Percentiles rank a stretch among this genome's conserved stretches.
Conservation (phyloP, 164 flowering plant genomes). For the Magnolia kwangsiensis region DNA sequence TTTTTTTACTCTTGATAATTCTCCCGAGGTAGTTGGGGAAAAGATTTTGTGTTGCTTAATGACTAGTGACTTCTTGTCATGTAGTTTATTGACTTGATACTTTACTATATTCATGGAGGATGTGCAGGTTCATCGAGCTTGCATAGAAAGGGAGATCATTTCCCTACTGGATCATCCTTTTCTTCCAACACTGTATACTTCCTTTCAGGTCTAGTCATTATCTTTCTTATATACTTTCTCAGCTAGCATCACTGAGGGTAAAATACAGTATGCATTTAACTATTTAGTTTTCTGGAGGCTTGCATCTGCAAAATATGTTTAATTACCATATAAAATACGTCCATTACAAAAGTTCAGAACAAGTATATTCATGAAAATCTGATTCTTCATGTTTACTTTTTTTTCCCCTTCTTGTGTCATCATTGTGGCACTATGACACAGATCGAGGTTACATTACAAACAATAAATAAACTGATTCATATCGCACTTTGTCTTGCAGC, state of each 20-base stretch:
- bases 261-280: not conserved
- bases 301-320: not conserved
- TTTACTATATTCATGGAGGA: not conserved
- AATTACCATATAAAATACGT: not conserved
- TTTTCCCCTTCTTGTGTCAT: not conserved
- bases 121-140: slow-evolving; percentile 89
- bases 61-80: too few species aligned
- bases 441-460: not conserved
- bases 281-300: not conserved
- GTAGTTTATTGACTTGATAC: not conserved
- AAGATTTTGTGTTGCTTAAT: too few species aligned
- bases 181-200: slow-evolving; percentile 86
- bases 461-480: not conserved
- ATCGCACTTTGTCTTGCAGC: not conserved
- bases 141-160: slow-evolving; percentile 89
- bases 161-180: slow-evolving; percentile 93
- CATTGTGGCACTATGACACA: not conserved
- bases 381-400: not conserved
- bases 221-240: not conserved
- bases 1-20: too few species aligned
- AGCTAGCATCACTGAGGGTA: not conserved
- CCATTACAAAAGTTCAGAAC: not conserved
- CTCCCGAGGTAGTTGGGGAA: too few species aligned
- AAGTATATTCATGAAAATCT: not conserved
- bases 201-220: slow-evolving; percentile 67